Conservation (phyloP, 148 eudicot genomes). For the Silene latifolia region DNA sequence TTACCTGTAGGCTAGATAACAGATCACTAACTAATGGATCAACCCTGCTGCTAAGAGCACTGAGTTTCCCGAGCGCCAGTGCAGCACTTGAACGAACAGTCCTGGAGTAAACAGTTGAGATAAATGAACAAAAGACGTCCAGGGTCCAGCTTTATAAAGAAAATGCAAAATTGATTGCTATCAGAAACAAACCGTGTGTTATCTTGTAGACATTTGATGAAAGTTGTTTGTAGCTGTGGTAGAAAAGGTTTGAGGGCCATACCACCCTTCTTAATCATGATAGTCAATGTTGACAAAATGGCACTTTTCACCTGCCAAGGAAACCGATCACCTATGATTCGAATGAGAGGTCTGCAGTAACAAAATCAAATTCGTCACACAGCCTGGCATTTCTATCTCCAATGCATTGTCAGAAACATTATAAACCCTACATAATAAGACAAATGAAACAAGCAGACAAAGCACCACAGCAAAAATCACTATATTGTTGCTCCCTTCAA, state of each 20-base stretch:
- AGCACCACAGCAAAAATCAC: background rate
- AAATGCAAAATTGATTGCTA: background rate
- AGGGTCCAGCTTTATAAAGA: background rate
- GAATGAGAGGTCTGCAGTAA: slow-evolving; percentile 78
- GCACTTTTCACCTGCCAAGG: slow-evolving; percentile 99
- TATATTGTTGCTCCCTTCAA: background rate
- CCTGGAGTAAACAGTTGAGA: slow-evolving; percentile 39
- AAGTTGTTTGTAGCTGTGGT: slow-evolving; percentile 97
- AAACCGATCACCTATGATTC: slow-evolving; percentile 94
- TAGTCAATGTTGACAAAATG: slow-evolving; percentile 80
- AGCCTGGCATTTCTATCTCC: background rate
- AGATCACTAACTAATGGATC: slow-evolving; percentile 98
- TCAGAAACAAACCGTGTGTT: slow-evolving; percentile 62
- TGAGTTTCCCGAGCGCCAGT: slow-evolving; percentile 90
- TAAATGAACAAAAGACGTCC: slow-evolving; percentile 18
- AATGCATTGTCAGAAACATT: background rate
- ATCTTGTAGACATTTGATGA: slow-evolving; percentile 88
- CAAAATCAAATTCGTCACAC: slow-evolving; percentile 5
- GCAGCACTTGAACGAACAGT: slow-evolving; percentile 98
- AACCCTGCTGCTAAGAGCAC: slow-evolving; percentile 92
- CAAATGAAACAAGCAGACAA: background rate
- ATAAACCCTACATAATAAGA: background rate
- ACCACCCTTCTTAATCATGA: slow-evolving; percentile 90
- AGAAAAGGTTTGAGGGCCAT: slow-evolving; percentile 91
- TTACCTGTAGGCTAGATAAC: slow-evolving; percentile 80